phyloP scores from a whole-genome alignment of 371 early-diverging fungal species.

The Apophysomyces elegans region DNA sequence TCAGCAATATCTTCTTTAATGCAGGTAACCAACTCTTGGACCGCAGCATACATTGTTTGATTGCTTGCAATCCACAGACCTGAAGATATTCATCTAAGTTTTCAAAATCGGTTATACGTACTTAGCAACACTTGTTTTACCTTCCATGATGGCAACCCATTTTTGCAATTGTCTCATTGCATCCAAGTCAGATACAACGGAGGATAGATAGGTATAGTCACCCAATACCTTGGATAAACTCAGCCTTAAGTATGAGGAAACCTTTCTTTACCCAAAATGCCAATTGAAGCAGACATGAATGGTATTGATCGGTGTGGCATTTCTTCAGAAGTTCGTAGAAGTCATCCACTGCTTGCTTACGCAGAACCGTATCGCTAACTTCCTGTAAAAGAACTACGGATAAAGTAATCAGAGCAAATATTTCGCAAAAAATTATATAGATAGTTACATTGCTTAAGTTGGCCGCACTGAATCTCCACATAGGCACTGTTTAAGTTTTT shows the following conservation, averaged over 20 bases:
- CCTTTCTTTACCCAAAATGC: conserved; percentile 26
- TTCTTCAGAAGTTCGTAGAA: conserved; percentile 13
- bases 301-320: conserved; percentile 11
- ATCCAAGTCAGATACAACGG: conserved; percentile 25
- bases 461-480: conserved; percentile 25
- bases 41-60: conserved; percentile 34
- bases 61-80: conserved; percentile 32
- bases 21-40: conserved; percentile 33
- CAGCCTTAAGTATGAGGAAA: too few species aligned
- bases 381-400: conserved; percentile 16
- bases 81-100: conserved; percentile 33
- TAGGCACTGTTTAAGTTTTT: conserved; percentile 28
- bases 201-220: conserved; percentile 37
- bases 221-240: conserved; percentile 27
- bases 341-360: conserved; percentile 24
- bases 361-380: conserved; percentile 15
- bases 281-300: conserved; percentile 24
- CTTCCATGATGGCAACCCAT: conserved; percentile 33
- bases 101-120: not conserved
- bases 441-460: conserved; percentile 25
- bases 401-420: not conserved
- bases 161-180: conserved; percentile 40
- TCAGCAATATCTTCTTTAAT: conserved; percentile 23
- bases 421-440: not conserved
- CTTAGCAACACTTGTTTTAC: conserved; percentile 19